Base-by-base conservation (phyloP, 1,284 basidiomycete genomes). In the Phenoliferia sp. region DNA sequence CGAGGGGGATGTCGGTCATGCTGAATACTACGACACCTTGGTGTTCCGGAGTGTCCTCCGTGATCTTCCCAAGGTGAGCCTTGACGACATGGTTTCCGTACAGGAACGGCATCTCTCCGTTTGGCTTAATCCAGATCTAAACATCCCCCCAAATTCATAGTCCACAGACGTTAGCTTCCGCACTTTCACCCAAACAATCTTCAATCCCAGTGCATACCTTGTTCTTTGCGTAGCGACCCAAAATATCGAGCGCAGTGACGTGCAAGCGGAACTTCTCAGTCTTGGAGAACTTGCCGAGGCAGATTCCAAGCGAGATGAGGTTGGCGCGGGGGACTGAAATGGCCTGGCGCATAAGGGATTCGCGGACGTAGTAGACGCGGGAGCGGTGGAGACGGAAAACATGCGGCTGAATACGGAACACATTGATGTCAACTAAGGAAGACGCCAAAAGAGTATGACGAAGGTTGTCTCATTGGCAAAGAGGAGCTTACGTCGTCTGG, bases 71-170 rank as follows among this genome's bases (percentile, higher is more conserved):
- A 32, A 99, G 83, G 80, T 99, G 96, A 34, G 96, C 96, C 81
- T 99, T 99, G 73, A 98, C 87, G 69, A 99, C 90, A 82, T 99
- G 94, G 79, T 99, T 99, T 65, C 96, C 96, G 77, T 99, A 99
- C 61, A 99, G 82, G 84, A 97, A 99, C 2, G 96, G 96, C 87
- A 99, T 93, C 81, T 99, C 96, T 77, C 96, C 96, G 72, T 99
- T 96, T 19, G 94, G 90, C 80, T 99, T 99, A 80, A 99, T 95
- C 96, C 96, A 99, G 44, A 98, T 87, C 94, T 96, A 74, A n/a
- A n/a, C n/a, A 9, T 16, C 17, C 29, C 54, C 6, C 22, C 32
- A 7, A 34, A n/a, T n/a, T n/a, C n/a, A n/a, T n/a, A n/a, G n/a
- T 19, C 19, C 28, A 3, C 3, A 2, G 2, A 3, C 29, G 33